phyloP scores from a whole-genome alignment of 164 flowering plant species.

The Nelumbo lutea region DNA sequence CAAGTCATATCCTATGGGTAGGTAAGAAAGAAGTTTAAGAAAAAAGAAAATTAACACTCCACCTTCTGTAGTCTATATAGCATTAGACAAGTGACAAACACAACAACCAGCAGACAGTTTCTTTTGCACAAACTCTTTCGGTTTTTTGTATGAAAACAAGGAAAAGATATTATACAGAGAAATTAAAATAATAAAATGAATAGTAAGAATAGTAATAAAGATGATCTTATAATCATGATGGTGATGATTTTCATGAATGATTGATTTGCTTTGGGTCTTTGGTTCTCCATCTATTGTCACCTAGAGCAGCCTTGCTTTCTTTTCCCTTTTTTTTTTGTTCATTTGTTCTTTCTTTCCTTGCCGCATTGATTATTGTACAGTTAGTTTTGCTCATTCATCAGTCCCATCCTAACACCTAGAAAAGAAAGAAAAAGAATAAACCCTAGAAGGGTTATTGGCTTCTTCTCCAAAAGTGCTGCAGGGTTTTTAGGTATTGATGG shows the following conservation, averaged over 20 bases:
- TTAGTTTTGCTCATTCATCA: constrained; percentile 25
- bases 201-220: constrained; percentile 26
- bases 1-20: neutral
- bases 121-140: constrained; percentile 32
- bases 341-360: constrained; percentile 19
- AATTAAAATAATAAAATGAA: constrained; percentile 16
- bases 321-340: constrained; percentile 9
- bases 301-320: constrained; percentile 42
- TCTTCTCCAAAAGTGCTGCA: constrained; percentile 22
- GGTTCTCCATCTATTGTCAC: constrained; percentile 27
- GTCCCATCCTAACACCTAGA: constrained; percentile 5
- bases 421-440: constrained; percentile 13
- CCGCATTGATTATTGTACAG: constrained; percentile 34
- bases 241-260: constrained; percentile 68
- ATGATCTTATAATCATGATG: constrained; percentile 46
- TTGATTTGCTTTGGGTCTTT: constrained; percentile 32
- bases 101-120: constrained; percentile 3
- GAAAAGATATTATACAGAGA: constrained; percentile 4
- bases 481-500: constrained; percentile 26
- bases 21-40: too few species aligned
- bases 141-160: constrained; percentile 12
- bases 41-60: neutral
- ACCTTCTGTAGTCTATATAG: neutral
- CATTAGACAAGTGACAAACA: constrained; percentile 1
- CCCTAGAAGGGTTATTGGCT: constrained; percentile 17